phyloP scores from a whole-genome alignment of 225 moss, liverwort and hornwort species.

The Sphagnum contortum region DNA sequence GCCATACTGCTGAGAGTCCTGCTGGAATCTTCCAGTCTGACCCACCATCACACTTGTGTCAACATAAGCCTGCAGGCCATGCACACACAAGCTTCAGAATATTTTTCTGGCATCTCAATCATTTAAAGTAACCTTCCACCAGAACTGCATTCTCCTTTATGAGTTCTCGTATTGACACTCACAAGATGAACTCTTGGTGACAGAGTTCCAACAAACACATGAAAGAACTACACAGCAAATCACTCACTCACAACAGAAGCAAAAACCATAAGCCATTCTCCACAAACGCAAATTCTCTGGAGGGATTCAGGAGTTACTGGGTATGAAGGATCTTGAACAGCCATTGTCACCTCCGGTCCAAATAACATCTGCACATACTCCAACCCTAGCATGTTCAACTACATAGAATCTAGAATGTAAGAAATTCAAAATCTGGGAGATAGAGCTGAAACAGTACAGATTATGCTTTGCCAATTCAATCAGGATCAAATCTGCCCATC shows the following conservation, averaged over 20 bases:
- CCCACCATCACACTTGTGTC: conserved; percentile 99
- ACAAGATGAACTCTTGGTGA: no score
- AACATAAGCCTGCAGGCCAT: conserved; percentile 62
- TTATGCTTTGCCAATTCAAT: no score
- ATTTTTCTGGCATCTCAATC: no score
- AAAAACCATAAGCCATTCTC: no score
- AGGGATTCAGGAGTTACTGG: conserved; percentile 30
- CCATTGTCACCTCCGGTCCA: conserved; percentile 76
- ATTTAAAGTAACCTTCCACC: no score
- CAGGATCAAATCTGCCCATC: no score
- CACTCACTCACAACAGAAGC: no score
- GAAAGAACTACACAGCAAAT: no score
- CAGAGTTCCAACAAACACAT: no score
- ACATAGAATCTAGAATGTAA: neutral
- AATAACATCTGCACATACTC: conserved; percentile 63
- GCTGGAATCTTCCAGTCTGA: conserved; percentile 76
- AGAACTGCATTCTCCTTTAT: no score
- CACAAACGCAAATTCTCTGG: neutral
- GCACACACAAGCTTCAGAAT: neutral
- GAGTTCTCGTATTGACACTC: no score
- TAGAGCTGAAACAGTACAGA: no score
- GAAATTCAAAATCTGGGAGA: neutral
- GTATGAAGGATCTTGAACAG: conserved; percentile 97
- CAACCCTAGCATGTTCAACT: neutral
- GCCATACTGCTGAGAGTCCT: conserved; percentile 65